Base-by-base conservation (phyloP, 352 stramenopile genomes). In the Globisporangium uncinulatum region DNA sequence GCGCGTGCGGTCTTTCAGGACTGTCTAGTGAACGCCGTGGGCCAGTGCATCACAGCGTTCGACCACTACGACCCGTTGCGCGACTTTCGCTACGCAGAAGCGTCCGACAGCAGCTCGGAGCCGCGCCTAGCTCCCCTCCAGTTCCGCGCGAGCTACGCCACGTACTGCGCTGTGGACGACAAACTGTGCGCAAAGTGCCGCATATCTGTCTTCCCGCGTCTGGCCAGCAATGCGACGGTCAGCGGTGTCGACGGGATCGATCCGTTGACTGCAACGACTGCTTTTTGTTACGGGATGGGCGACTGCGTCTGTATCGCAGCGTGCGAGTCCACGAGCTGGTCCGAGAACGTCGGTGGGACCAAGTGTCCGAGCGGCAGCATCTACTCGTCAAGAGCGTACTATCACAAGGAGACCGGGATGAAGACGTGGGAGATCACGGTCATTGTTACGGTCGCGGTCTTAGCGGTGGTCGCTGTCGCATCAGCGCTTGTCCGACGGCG, bases 241-340 rank as follows among this genome's bases (percentile, higher is more conserved):
- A 14, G 41, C 17, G 41, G 41, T 1, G 11, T 11, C 41, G 13
- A n/a, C 41, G 13, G 39, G 5, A 46, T 46, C 39, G n/a, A 21
- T 46, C 20, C 24, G 14, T 36, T 7, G 19, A n/a, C 41, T 46
- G 17, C 41, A 11, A 20, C 41, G 6, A 59, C 53, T 15, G 66
- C 60, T 2, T 71, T 66, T 43, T 83, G 73, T 54, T 57, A 70
- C 14, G 73, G 73, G 5, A 39, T 51, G 4, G 59, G 51, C 29
- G 67, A 68, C 37, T 79, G 70, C 39, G 58, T 79, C 37, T 79
- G 67, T 46, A 61, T 76, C 48, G 55, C 59, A 21, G 67, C 66
- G 50, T 79, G 67, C 42, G 65, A 76, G 51, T 71, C 63, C 11
- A 31, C 32, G 1, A 11, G 49, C 24, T 79, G 69, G 62, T 50